Evolutionary conservation across 2,329 filamentous ascomycete species (phyloP), one percentile per base, ranked within the genome.

Genomic region (Graphiopsis chlorocephala): DNA sequence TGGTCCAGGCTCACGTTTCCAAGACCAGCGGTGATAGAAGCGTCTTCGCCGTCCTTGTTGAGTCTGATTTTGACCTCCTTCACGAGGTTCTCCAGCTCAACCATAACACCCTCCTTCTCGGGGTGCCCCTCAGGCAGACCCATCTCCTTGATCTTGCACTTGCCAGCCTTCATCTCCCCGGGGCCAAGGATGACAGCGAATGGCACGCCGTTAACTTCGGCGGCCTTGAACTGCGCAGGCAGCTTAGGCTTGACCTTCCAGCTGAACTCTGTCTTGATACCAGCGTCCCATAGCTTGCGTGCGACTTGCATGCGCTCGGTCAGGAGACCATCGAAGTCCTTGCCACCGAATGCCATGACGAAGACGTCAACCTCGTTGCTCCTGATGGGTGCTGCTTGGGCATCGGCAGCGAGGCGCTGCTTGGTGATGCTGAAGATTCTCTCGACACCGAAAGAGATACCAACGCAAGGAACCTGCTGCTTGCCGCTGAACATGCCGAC

Each of bases 391-490:
- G 83, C 78, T n/a, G 79, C 78, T 63, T 81, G 84, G 72, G 85
- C 83, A 65, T 86, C 85, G 64, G 84, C 85, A 67, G 86, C 87
- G 76, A 92, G 84, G 57, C 88, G 85, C 14, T 91, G 89, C 78
- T 96, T 93, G 69, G 90, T 92, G 74, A 97, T 93, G 71, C 90
- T 92, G 80, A 96, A 97, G 74, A 98, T 97, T 71, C 94, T 89
- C 78, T 98, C 94, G 57, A 97, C 92, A 63, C 94, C 94, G 74
- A 98, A 97, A 1, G 93, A 97, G 70, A 96, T 91, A 68, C 91
- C 91, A 6, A 95, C 90, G 71, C 91, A 94, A n/a, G 92, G 94
- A 64, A 97, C 92, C 75, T 93, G 88, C 25, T 83, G 86, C 64
- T 76, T 76, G 72, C 89, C 89, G 64, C 87, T 89, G 82, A 97